phyloP scores from a whole-genome alignment of 2,329 filamentous ascomycete species.

The Ophiostoma sp. region DNA sequence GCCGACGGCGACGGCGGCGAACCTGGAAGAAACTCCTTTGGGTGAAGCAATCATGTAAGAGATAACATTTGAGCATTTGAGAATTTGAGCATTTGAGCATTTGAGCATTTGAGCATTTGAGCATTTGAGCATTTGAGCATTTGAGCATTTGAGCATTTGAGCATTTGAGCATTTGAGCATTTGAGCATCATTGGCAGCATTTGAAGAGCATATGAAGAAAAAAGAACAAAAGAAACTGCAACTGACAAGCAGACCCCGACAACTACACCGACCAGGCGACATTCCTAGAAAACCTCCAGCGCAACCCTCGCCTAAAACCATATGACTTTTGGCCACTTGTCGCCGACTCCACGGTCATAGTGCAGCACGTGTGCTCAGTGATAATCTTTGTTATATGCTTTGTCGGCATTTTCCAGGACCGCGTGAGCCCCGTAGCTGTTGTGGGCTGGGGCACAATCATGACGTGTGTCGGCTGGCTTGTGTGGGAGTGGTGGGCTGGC shows the following conservation, averaged over 20 bases:
- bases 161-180: too few species aligned
- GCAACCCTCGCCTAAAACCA: constrained; percentile 85
- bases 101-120: too few species aligned
- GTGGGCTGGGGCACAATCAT: constrained; percentile 78
- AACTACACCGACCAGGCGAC: constrained; percentile 98
- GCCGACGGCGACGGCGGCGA: constrained; percentile 59
- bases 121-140: too few species aligned
- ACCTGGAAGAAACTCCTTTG: constrained; percentile 95
- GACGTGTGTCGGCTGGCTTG: constrained; percentile 79
- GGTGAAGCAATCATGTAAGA: constrained; percentile 87
- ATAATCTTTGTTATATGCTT: constrained; percentile 94
- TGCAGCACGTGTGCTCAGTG: constrained; percentile 93
- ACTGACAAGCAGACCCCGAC: constrained; percentile 69
- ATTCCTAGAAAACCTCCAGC: constrained; percentile 91
- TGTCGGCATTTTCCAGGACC: constrained; percentile 78
- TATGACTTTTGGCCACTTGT: constrained; percentile 99
- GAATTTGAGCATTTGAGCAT: too few species aligned
- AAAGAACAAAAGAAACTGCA: neutral
- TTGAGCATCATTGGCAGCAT: too few species aligned
- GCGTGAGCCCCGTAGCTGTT: constrained; percentile 83
- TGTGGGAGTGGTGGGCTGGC: constrained; percentile 89
- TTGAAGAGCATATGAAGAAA: too few species aligned
- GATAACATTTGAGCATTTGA: too few species aligned
- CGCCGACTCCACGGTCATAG: constrained; percentile 89
- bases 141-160: too few species aligned